Base-by-base conservation (phyloP, 345 rosid genomes). In the Psidium guajava region DNA sequence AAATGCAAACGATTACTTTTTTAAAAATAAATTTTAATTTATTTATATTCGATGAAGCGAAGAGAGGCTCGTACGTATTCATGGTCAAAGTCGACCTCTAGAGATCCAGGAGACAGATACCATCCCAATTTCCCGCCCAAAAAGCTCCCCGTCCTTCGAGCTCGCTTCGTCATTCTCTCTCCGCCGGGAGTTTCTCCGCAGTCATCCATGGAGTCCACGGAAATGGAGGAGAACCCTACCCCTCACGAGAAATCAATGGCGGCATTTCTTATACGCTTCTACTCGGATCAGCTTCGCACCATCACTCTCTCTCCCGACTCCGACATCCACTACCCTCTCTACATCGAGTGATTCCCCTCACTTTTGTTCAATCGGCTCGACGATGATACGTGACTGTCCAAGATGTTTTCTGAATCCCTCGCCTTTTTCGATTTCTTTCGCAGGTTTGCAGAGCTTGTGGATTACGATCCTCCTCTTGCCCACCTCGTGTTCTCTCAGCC, bases 361-460 rank as follows among this genome's bases (percentile, higher is more conserved):
- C 13, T 54, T 80, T 0, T 6, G 6, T 24, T 28, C 32, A 22
- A 36, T 42, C 28, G 24, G 27, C 74, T 42, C 54, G 20, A 22
- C 11, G 59, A 55, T 25, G 42, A 52, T 32, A 52, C 77, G 44
- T 56, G 73, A 54, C 22, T 54, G 22, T 86, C 49, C 73, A 11
- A 82, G 51, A 73, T 82, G 22, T 58, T 25, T 2, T 44, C 61
- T 55, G 5, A 42, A 82, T 57, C 8, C 54, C 15, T 25, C 14
- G 58, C 32, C 32, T 32, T 14, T 22, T 21, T 8, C 83, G 61
- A 27, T 88, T 11, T 81, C 21, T 36, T 51, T 27, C 32, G 56
- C 87, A 95, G 99, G 80, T 97, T 91, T 83, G 95, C 98, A 81
- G 99, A 95, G 86, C 92, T 95, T 21, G 85, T 91, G 88, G 93